Evolutionary conservation across 768 basidiomycete genomes (phyloP).

Genomic region (Polyporus arcularius): DNA sequence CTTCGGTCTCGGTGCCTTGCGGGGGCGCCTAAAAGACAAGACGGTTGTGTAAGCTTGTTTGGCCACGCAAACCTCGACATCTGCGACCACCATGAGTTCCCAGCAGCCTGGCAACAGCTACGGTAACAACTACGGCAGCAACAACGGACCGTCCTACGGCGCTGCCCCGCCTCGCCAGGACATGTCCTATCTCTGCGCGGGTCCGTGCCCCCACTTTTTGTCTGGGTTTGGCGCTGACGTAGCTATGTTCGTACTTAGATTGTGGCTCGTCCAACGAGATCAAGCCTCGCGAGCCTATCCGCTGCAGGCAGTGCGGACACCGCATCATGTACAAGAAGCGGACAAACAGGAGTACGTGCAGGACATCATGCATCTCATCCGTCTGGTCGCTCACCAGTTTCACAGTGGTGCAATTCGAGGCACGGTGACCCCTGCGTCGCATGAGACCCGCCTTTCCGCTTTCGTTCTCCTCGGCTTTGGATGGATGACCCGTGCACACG

Average conservation of each 20-base stretch:
- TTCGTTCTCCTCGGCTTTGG: not conserved
- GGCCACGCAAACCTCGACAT: conserved; percentile 28
- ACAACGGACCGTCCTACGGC: conserved; percentile 6
- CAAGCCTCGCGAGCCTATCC: conserved; percentile 87
- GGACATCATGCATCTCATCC: not conserved
- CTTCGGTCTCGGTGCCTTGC: not conserved
- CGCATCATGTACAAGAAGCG: conserved; percentile 99
- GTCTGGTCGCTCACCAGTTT: conserved; percentile 5
- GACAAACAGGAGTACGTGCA: conserved; percentile 81
- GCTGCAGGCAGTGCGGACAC: conserved; percentile 96
- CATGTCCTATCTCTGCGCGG: conserved; percentile 89
- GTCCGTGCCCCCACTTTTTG: conserved; percentile 38
- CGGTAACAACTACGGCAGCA: conserved; percentile 25
- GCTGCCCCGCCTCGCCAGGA: conserved; percentile 46
- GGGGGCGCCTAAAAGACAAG: not conserved
- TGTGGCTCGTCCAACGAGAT: conserved; percentile 94
- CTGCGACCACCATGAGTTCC: conserved; percentile 41
- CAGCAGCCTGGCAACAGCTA: conserved; percentile 30
- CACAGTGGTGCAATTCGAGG: conserved; percentile 83
- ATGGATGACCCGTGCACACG: not conserved
- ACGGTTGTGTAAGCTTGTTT: conserved; percentile 15
- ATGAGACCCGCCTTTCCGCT: not conserved
- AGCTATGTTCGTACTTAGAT: conserved; percentile 44
- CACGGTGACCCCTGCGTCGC: conserved; percentile 47
- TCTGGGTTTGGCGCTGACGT: not conserved